These are phyloP conservation scores for Pogostemon cablin DNA, from an alignment of 257 asterid genomes.

Conservation along the genomic window DNA sequence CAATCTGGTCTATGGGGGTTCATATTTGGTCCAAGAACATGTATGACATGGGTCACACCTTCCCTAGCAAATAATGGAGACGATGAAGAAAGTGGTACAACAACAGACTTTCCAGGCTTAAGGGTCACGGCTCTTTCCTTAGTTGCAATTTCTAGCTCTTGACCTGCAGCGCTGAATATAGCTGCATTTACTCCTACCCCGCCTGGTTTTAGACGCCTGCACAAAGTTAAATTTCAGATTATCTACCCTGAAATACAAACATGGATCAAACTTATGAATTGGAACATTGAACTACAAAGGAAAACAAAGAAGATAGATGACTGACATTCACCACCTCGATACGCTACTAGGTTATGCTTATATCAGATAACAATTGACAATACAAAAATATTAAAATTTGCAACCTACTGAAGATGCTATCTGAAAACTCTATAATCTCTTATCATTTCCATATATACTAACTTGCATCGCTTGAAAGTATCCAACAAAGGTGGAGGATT, in stretches of 20 bases:
- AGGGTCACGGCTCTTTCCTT: conserved; percentile 69
- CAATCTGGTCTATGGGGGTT: conserved; percentile 84
- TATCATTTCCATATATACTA: conserved; percentile 9
- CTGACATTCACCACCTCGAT: conserved; percentile 6
- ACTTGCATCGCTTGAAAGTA: neutral
- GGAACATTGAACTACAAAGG: conserved; percentile 10
- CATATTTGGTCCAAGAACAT: conserved; percentile 98
- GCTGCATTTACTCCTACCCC: conserved; percentile 99
- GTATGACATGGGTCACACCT: conserved; percentile 86
- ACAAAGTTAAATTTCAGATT: conserved; percentile 44
- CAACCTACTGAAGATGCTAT: neutral
- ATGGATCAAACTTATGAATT: conserved; percentile 28
- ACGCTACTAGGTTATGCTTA: neutral
- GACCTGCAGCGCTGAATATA: conserved; percentile 80
- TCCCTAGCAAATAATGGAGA: conserved; percentile 72
- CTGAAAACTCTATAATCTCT: neutral
- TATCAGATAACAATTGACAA: neutral
- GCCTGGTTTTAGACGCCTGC: conserved; percentile 87
- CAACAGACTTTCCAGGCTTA: conserved; percentile 68
- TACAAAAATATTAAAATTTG: neutral
- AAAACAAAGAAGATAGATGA: neutral
- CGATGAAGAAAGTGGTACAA: conserved; percentile 73
- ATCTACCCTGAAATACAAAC: conserved; percentile 32
- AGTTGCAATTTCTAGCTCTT: conserved; percentile 72
- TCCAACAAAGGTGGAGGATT: neutral